Evolutionary conservation across 805 yeast genomes (phyloP), one percentile per base, ranked within the genome.

Genomic region (Wickerhamomyces mucosus): DNA sequence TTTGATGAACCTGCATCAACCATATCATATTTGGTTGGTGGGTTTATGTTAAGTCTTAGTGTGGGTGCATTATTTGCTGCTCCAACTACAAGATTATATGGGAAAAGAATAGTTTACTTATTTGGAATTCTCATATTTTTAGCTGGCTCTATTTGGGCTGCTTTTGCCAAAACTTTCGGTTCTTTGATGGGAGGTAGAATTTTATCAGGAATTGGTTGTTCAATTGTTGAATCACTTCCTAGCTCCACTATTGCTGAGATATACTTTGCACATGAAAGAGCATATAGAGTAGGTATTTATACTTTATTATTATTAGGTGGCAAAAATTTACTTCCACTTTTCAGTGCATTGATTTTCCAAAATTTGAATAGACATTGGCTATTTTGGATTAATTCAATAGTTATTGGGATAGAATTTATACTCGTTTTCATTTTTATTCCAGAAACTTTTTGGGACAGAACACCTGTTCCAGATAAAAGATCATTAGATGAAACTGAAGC

Each of bases 401-500:
- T 73, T 34, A 57, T 69, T 11, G 79, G 72, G 1, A 46, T 58
- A 24, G 57, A 61, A 40, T 55, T 70, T 21, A 42, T 64, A 3
- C 49, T 64, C 18, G 65, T 71, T 11, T 65, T 62, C 34, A 44
- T 74, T 10, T 73, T 72, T 46, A 78, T 72, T 15, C 81, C 80
- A 3, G 81, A 75, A 36, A 75, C 81, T 2, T 74, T 69, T 51
- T 74, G 77, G 76, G 72, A 67, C 36, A 58, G 81, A 35, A 48
- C 67, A 1, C 76, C 78, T 5, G 57, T 60, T 2, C 67, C 67
- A 3, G 58, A 57, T 39, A 65, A 68, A 41, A 53, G 70, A 37
- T 66, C 74, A 4, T 42, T 53, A 15, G 50, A 54, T 33, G 80
- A 73, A 49, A 59, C 75, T 3, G 55, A 55, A 28, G 56, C 56